phyloP scores from a whole-genome alignment of 140 eudicot species.

The Senecio squalidus region DNA sequence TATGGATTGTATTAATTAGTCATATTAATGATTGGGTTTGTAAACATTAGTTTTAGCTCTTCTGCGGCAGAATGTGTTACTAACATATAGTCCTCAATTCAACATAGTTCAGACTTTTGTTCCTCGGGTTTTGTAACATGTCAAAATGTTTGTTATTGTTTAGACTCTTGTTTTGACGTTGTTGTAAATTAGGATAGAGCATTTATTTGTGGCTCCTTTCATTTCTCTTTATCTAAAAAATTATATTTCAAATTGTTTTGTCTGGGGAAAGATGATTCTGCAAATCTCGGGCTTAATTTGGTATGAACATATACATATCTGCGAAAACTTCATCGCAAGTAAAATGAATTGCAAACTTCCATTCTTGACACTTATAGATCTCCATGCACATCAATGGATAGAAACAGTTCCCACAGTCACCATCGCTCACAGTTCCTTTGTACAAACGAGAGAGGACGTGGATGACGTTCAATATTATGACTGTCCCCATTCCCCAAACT shows the following conservation, averaged over 20 bases:
- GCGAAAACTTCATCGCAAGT: background rate
- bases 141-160: background rate
- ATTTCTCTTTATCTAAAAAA: background rate
- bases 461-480: background rate
- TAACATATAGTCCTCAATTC: background rate
- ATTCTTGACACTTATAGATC: background rate
- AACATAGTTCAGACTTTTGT: background rate
- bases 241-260: background rate
- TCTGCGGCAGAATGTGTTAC: conserved; percentile 2
- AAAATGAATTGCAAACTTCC: background rate
- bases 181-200: background rate
- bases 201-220: background rate
- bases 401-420: background rate
- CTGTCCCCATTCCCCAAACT: background rate
- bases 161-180: background rate
- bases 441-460: background rate
- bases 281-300: background rate
- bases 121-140: conserved; percentile 12
- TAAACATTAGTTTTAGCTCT: conserved; percentile 15
- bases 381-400: background rate
- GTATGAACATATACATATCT: too few relatives aligned
- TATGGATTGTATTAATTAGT: conserved; percentile 24
- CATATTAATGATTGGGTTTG: conserved; percentile 9
- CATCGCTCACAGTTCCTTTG: background rate
- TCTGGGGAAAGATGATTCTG: background rate